Percentiles rank a stretch among this genome's conserved stretches.
These are phyloP conservation scores for Melanomma pulvis-pyrius DNA, from an alignment of 495 filamentous ascomycete species.

Conservation along the genomic window DNA sequence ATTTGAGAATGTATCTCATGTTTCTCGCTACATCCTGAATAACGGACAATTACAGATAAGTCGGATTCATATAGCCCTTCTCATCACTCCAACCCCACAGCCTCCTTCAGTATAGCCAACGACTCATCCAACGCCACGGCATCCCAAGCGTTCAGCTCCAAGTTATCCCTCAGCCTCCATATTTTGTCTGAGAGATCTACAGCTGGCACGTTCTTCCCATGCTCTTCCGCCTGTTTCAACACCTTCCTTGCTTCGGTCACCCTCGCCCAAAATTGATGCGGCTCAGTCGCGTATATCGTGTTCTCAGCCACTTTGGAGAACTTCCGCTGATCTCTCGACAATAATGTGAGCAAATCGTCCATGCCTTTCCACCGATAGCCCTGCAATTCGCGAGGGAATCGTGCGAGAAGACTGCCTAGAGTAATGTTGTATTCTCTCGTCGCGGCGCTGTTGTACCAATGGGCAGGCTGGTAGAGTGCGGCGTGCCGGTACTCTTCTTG, in stretches of 20 bases:
- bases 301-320: background rate
- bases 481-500: background rate
- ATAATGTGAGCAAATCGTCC: background rate
- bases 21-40: too few relatives aligned
- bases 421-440: background rate
- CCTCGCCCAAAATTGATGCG: background rate
- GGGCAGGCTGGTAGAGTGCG: background rate
- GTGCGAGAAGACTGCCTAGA: background rate
- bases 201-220: background rate
- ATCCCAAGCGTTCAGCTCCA: background rate
- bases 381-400: background rate
- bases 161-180: background rate
- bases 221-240: background rate
- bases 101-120: background rate
- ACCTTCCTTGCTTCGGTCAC: background rate
- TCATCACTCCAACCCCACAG: background rate
- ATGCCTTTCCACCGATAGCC: constrained; percentile 3
- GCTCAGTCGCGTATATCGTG: background rate
- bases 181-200: background rate
- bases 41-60: too few relatives aligned
- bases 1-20: too few relatives aligned
- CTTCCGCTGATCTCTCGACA: background rate
- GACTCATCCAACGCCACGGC: background rate
- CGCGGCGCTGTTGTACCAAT: background rate
- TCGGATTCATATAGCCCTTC: too few relatives aligned